Conservation (phyloP, 768 basidiomycete species). For the Phlebiopsis gigantea region DNA sequence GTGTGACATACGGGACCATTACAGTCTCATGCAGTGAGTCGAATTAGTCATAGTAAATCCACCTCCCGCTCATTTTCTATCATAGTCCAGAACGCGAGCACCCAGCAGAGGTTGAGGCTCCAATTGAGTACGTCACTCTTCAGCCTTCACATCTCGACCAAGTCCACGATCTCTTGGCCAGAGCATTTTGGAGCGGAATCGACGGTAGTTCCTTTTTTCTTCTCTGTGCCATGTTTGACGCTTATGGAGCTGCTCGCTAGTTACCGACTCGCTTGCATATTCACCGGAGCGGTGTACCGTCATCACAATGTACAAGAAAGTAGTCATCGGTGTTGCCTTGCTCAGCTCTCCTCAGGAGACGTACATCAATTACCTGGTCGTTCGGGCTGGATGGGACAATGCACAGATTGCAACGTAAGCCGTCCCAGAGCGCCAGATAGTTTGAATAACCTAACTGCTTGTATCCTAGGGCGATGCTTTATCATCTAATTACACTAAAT, state of each 20-base stretch:
- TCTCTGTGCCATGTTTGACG: conserved; percentile 2
- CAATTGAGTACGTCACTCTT: conserved; percentile 62
- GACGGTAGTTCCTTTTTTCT: conserved; percentile 39
- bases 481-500: conserved; percentile 66
- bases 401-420: conserved; percentile 69
- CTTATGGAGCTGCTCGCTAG: conserved; percentile 31
- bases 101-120: conserved; percentile 36
- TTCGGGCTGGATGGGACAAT: conserved; percentile 78
- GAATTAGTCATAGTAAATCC: not conserved
- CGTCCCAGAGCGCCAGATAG: not conserved
- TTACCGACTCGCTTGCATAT: conserved; percentile 64
- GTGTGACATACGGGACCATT: conserved; percentile 65
- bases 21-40: conserved; percentile 54
- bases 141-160: conserved; percentile 56
- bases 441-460: not conserved
- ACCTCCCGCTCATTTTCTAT: not conserved
- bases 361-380: conserved; percentile 79
- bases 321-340: conserved; percentile 73
- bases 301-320: conserved; percentile 62
- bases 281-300: conserved; percentile 70
- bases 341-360: conserved; percentile 75
- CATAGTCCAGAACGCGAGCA: conserved; percentile 52
- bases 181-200: conserved; percentile 75
- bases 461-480: conserved; percentile 61
- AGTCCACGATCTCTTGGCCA: conserved; percentile 63